Percentiles rank a stretch among this genome's conserved stretches.
Evolutionary conservation across 2,329 filamentous ascomycete species (phyloP).

Genomic region (Capronia americana): DNA sequence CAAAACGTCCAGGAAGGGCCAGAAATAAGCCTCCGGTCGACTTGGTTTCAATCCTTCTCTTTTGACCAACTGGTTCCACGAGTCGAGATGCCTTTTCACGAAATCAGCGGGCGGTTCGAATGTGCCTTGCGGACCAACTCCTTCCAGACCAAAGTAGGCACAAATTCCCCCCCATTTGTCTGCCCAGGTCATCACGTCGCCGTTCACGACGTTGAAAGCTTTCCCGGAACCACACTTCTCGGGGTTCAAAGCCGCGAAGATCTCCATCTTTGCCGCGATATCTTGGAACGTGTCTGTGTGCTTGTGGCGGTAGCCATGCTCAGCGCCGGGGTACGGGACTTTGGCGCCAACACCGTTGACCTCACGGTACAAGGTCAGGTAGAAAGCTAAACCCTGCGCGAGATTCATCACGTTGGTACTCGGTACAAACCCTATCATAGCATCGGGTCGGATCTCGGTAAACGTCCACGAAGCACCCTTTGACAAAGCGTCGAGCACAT

Average conservation of each 20-base stretch:
- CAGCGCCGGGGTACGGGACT: conserved; percentile 42
- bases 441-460: conserved; percentile 46
- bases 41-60: conserved; percentile 33
- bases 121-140: conserved; percentile 37
- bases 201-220: conserved; percentile 44
- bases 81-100: conserved; percentile 31
- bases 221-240: conserved; percentile 38
- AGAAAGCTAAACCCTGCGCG: conserved; percentile 43
- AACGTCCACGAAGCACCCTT: conserved; percentile 45
- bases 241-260: conserved; percentile 42
- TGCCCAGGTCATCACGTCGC: conserved; percentile 38
- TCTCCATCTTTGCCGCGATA: conserved; percentile 41
- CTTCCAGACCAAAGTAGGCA: conserved; percentile 43
- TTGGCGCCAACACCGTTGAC: conserved; percentile 38
- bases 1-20: conserved; percentile 35
- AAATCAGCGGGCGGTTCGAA: conserved; percentile 33
- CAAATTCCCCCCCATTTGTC: conserved; percentile 43
- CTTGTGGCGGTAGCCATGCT: conserved; percentile 38
- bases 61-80: conserved; percentile 34
- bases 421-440: conserved; percentile 44
- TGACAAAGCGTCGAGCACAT: conserved; percentile 38
- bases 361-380: conserved; percentile 43
- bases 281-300: conserved; percentile 42
- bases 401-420: conserved; percentile 43
- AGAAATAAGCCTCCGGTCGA: conserved; percentile 33